These are phyloP conservation scores for Solanum virginianum DNA, from an alignment of 257 asterid genomes.

Conservation along the genomic window DNA sequence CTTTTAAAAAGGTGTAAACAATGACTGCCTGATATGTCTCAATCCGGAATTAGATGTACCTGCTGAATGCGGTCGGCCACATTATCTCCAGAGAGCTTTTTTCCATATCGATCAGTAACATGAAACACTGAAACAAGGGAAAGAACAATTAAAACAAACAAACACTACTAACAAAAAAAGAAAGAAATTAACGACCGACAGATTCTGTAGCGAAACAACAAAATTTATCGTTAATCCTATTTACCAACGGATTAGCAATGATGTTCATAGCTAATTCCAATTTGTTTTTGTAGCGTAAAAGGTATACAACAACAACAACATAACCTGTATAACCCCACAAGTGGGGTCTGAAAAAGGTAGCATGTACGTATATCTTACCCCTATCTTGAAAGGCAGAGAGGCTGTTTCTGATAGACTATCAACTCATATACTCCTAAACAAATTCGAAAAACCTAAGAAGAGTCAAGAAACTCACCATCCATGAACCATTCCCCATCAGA, in stretches of 20 bases:
- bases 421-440: not conserved
- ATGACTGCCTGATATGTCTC: not conserved
- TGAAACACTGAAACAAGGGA: slow-evolving; percentile 52
- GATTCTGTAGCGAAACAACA: not conserved
- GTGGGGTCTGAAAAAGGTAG: not conserved
- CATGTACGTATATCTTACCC: not conserved
- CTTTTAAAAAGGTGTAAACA: not conserved
- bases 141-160: not conserved
- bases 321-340: not conserved
- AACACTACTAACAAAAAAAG: not conserved
- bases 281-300: not conserved
- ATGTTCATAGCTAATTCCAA: not conserved
- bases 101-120: slow-evolving; percentile 73
- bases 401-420: too few species aligned
- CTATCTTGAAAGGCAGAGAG: not conserved
- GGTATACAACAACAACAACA: not conserved
- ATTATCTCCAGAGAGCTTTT: slow-evolving; percentile 45
- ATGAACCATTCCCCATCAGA: slow-evolving; percentile 96
- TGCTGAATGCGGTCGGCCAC: slow-evolving; percentile 58
- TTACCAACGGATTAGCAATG: not conserved
- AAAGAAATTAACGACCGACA: not conserved
- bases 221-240: not conserved
- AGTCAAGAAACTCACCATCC: slow-evolving; percentile 52
- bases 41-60: slow-evolving; percentile 21
- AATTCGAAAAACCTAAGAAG: not conserved